phyloP scores from a whole-genome alignment of 2,329 filamentous ascomycete genomes.

The Trichoderma sp. region DNA sequence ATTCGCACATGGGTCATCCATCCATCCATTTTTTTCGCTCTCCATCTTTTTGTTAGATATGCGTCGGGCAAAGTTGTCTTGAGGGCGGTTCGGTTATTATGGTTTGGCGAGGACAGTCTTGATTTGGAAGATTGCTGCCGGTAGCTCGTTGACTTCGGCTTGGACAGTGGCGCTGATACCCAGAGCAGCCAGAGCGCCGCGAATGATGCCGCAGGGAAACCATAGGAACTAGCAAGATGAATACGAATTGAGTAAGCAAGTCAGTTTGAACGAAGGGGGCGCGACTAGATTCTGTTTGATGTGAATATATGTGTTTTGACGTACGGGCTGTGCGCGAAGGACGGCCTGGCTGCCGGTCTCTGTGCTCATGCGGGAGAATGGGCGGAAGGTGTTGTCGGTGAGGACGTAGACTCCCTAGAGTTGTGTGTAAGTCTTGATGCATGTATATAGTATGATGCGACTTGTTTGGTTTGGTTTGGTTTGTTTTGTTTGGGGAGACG shows the following conservation, averaged over 20 bases:
- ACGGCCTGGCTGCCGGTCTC: slow-evolving; percentile 71
- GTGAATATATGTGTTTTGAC: slow-evolving; percentile 30
- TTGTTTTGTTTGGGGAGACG: slow-evolving; percentile 22
- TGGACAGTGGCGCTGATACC: slow-evolving; percentile 89
- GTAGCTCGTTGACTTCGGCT: slow-evolving; percentile 83
- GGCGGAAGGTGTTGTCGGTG: slow-evolving; percentile 88
- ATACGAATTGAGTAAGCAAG: slow-evolving; percentile 18
- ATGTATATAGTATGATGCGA: background rate
- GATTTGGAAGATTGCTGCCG: slow-evolving; percentile 91
- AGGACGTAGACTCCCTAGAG: slow-evolving; percentile 85
- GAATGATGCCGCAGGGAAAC: slow-evolving; percentile 90
- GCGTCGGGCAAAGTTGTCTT: background rate
- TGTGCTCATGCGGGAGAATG: slow-evolving; percentile 85
- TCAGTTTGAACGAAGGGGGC: background rate
- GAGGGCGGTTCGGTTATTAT: background rate
- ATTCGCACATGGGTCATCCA: background rate
- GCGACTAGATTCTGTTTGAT: background rate
- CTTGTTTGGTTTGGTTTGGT: background rate
- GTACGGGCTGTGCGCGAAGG: slow-evolving; percentile 72
- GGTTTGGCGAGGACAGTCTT: slow-evolving; percentile 66
- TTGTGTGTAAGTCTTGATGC: background rate
- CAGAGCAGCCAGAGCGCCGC: slow-evolving; percentile 87
- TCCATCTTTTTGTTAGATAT: background rate
- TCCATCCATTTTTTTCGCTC: background rate
- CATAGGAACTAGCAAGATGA: slow-evolving; percentile 69